Base-by-base conservation (phyloP, 768 basidiomycete species). In the Pleurotus djamor region DNA sequence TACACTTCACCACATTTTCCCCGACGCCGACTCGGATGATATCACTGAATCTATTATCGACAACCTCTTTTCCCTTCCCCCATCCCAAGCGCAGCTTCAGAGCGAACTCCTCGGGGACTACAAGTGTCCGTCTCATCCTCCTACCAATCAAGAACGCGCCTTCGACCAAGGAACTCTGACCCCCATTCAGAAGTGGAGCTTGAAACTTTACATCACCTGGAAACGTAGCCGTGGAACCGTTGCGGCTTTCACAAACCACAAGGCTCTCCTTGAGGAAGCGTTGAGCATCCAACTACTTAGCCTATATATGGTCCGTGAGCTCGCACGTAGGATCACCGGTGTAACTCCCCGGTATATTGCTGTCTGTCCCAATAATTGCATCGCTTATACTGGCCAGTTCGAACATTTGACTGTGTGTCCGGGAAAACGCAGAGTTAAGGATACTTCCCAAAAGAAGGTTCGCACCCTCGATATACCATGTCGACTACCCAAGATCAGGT, bases 301-400 rank as follows among this genome's bases (percentile, higher is more conserved):
- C 8, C 55, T 68, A 35, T 37, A 68, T 49, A 7, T 49, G 9
- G 67, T 55, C 9, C 56, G 52, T 16, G 65, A 67, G 56, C 64
- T 68, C 32, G 64, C 60, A 10, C n/a, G 14, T 8, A 16, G 37
- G 3, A 51, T 67, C 2, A 68, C 68, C 12, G 59, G 57, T 13
- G 44, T 71, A 17, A 9, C 45, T 34, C 61, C 68, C 6, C 17
- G 13, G 10, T 61, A 55, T 33, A 52, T 68, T 38, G 64, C 66
- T 60, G 69, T 70, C 60, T 70, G 68, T 34, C 69, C 63, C 17
- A 47, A 61, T 4, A 68, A 64, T 58, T 70, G 69, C 50, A 67
- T 68, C 35, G 69, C 69, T 28, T 70, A 68, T 50, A 70, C 68
- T 6, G 68, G 68, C 38, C 17, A 49, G 8, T 66, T 63, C 43